Percentiles rank a stretch among this genome's conserved stretches.
These are phyloP conservation scores for Geoglossum glabrum DNA, from an alignment of 495 filamentous ascomycete species.

Conservation along the genomic window DNA sequence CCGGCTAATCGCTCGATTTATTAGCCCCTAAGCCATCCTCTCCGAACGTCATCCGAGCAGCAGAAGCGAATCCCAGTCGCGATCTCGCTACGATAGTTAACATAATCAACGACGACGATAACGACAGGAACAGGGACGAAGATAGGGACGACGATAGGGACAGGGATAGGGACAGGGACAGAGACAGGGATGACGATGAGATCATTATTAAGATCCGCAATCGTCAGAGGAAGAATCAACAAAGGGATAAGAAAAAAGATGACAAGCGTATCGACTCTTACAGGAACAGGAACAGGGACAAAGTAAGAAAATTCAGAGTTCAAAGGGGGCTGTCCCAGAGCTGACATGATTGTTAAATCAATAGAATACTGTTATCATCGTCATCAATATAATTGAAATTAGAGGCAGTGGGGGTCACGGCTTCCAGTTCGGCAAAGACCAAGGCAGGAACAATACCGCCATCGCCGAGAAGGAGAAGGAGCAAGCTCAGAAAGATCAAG, in stretches of 20 bases:
- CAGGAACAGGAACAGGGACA: background rate
- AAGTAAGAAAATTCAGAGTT: background rate
- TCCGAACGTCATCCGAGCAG: background rate
- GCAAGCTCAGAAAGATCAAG: slow-evolving; percentile 11
- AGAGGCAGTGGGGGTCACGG: background rate
- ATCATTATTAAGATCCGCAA: background rate
- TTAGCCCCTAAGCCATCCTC: background rate
- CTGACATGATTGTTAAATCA: background rate
- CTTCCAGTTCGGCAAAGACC: background rate
- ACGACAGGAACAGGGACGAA: background rate
- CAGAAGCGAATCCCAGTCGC: background rate
- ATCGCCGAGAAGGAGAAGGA: slow-evolving; percentile 10
- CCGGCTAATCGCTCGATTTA: background rate
- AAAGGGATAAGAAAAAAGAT: background rate
- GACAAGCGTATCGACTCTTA: background rate
- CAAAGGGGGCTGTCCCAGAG: background rate
- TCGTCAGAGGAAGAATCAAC: background rate
- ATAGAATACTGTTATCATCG: background rate
- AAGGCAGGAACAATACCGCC: background rate
- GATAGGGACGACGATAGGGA: background rate
- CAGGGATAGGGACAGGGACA: background rate
- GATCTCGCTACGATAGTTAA: background rate
- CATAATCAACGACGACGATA: background rate
- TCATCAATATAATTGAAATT: background rate
- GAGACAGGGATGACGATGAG: background rate